Evolutionary conservation across 805 yeast species (phyloP), one percentile per base, ranked within the genome.

Genomic region (Lipomyces orientalis): DNA sequence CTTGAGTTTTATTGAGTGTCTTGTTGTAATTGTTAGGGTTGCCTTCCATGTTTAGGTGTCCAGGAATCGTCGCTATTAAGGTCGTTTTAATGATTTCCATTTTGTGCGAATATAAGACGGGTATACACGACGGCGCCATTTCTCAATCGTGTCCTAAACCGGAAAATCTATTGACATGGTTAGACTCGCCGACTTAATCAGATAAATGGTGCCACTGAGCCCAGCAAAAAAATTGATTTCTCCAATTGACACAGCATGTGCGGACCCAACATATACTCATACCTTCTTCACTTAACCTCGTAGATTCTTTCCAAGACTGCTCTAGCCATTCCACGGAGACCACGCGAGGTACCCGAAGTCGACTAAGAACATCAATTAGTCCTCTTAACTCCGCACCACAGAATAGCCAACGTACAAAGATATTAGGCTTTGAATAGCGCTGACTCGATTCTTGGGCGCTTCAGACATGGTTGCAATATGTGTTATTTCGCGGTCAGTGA

Each of bases 311-410:
- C 71, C 83, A 79, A 43, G 81, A 75, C 1, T 73, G 71, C 33
- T 68, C 60, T 0, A 83, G 71, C 86, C 87, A 84, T 0, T 67
- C 63, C 6, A 73, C 49, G 7, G 71, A 73, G 1, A 82, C 85
- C 16, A 82, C 73, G n/a, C 78, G 60, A 7, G 71, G 71, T 5
- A 52, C 16, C 31, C 34, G 62, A n/a, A 35, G n/a, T 25, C 54
- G 34, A 37, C 60, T 60, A 31, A 16, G 16, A 43, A 43, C 14
- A 16, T 43, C 22, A 6, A 43, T 43, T 43, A 43, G 49, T 6
- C 22, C 1, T 19, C n/a, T n/a, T 43, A n/a, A n/a, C n/a, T n/a
- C n/a, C n/a, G n/a, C 19, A 43, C 19, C 22, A 43, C 29, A 43
- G 5, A 43, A n/a, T 5, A 43, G 7, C 14, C 10, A 35, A 43